Evolutionary conservation across 768 basidiomycete genomes (phyloP).

Genomic region (Cystofilobasidium capitatum): DNA sequence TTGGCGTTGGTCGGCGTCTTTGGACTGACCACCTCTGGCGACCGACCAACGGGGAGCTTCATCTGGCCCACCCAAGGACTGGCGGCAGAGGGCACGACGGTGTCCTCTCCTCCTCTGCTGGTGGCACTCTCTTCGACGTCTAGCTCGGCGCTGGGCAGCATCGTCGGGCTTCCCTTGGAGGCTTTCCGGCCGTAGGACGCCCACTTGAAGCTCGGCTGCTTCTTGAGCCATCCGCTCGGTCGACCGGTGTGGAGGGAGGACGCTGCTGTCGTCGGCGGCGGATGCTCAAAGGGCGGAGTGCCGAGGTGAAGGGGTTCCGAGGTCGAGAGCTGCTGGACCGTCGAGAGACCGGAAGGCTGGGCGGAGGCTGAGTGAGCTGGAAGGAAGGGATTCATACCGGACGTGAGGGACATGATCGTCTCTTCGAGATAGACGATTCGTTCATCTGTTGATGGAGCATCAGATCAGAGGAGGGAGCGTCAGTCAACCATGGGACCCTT

Average conservation of each 20-base stretch:
- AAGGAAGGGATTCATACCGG: too few species aligned
- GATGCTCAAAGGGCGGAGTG: not conserved
- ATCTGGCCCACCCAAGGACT: not conserved
- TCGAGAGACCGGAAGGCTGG: not conserved
- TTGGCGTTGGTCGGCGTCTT: constrained; percentile 2
- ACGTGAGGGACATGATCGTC: constrained; percentile 32
- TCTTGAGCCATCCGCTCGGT: constrained; percentile 41
- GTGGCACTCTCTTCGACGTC: not conserved
- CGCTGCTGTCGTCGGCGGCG: not conserved
- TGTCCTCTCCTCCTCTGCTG: not conserved
- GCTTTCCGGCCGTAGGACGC: constrained; percentile 57
- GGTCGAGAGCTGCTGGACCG: not conserved
- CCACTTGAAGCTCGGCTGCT: constrained; percentile 83
- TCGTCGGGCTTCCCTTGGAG: not conserved
- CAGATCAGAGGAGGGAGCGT: not conserved
- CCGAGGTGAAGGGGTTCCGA: not conserved
- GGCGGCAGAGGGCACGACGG: not conserved
- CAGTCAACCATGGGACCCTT: too few species aligned
- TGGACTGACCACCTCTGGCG: not conserved
- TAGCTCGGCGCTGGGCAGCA: not conserved
- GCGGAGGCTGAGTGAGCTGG: not conserved
- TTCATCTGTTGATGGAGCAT: constrained; percentile 46
- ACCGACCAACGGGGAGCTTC: not conserved
- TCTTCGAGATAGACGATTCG: constrained; percentile 62
- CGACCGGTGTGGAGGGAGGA: too few species aligned